Base-by-base conservation (phyloP, 2,329 filamentous ascomycete genomes). In the Xylariaceae sp. region DNA sequence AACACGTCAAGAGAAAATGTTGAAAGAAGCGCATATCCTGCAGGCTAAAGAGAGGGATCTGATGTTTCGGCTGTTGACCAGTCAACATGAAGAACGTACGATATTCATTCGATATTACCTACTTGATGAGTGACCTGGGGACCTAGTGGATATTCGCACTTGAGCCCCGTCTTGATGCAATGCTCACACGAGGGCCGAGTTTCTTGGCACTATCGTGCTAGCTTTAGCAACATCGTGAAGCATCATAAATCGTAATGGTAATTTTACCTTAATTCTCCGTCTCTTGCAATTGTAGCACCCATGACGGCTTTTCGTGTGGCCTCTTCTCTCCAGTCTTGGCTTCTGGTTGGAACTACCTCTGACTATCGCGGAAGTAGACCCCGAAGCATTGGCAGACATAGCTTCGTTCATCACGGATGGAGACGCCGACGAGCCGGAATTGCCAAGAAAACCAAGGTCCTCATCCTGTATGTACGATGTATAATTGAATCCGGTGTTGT, bases 1-100 rank as follows among this genome's bases (percentile, higher is more conserved):
- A 84, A 64, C 83, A 86, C 41, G 79, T 76, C 34, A 81, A 73
- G 13, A 88, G 73, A 64, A 88, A 88, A 69, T 88, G 84, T 69
- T 88, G 85, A 65, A 88, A 88, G 69, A 88, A 81, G 44, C 84
- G 81, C 85, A 88, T 87, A 66, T 88, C 86, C 53, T 83, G 80
- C 58, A 85, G 66, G 55, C 77, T 84, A 68, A 86, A 86, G 0
- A 85, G 71, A 2, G 81, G 82, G n/a, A 83, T 77, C 63, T 82
- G 81, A 63, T 80, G 74, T 62, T 81, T 79, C n/a, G 82, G 81
- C 80, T 84, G 17, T 56, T 35, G 23, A 30, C 10, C n/a, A 51
- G 17, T 69, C 52, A 65, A 51, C 66, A 65, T 18, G 58, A 59
- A 44, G 55, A 30, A 58, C 18, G 9, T 6, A n/a, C 17, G 23